Conservation (phyloP, 768 basidiomycete species). For the Kwoniella newhampshirensis region DNA sequence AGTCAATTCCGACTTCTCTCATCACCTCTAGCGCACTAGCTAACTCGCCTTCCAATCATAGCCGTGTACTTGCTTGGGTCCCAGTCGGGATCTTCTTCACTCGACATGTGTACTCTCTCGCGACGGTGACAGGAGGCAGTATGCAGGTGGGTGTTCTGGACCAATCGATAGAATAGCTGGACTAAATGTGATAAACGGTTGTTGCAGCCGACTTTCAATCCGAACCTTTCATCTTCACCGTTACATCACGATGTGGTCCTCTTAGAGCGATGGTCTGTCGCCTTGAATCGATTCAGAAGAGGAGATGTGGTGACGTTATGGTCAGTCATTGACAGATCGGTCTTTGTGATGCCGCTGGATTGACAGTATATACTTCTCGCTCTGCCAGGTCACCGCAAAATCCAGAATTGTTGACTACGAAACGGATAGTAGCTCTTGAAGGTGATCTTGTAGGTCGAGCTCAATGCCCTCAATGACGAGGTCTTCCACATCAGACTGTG, state of each 20-base stretch:
- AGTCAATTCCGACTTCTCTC: background rate
- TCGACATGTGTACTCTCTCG: conserved; percentile 50
- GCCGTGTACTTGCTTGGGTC: conserved; percentile 47
- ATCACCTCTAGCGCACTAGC: background rate
- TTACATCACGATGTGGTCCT: conserved; percentile 52
- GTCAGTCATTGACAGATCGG: conserved; percentile 25
- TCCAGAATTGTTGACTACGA: conserved; percentile 52
- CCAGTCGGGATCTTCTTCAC: conserved; percentile 53
- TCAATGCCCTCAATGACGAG: background rate
- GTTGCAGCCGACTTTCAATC: conserved; percentile 53
- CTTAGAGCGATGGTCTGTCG: conserved; percentile 49
- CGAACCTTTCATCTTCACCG: conserved; percentile 36
- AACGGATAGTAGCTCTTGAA: conserved; percentile 53
- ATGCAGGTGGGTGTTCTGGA: conserved; percentile 47
- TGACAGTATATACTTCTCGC: too few species aligned
- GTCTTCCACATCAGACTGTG: too few species aligned
- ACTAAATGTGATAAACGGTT: background rate
- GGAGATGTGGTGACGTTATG: conserved; percentile 53
- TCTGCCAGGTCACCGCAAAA: conserved; percentile 50
- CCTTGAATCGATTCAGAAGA: conserved; percentile 35
- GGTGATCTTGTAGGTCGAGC: conserved; percentile 47
- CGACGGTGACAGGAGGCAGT: conserved; percentile 45
- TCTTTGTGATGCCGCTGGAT: background rate
- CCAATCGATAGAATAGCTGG: too few species aligned
- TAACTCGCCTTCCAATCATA: conserved; percentile 6